phyloP scores from a whole-genome alignment of 2,329 filamentous ascomycete genomes.

The Ophiostoma tasmaniense region DNA sequence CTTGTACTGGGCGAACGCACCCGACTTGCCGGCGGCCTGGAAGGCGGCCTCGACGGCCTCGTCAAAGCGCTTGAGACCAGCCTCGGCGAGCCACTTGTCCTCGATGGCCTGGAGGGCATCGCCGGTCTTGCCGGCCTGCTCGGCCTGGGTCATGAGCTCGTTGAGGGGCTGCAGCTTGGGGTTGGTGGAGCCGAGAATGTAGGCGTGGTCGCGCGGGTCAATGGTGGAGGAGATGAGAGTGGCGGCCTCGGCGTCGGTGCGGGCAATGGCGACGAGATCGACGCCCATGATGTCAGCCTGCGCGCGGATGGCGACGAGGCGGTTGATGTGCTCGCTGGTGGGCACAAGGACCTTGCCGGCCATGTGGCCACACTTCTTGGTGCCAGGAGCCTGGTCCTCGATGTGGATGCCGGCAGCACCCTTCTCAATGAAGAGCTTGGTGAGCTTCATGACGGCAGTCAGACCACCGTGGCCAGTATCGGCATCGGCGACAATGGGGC shows the following conservation, averaged over 20 bases:
- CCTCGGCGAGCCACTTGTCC: constrained; percentile 74
- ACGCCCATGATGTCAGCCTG: constrained; percentile 98
- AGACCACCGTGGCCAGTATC: constrained; percentile 95
- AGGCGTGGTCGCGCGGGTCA: constrained; percentile 87
- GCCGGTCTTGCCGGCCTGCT: constrained; percentile 72
- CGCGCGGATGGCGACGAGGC: constrained; percentile 88
- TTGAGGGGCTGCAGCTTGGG: constrained; percentile 72
- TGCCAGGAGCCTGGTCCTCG: constrained; percentile 94
- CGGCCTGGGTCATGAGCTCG: constrained; percentile 84
- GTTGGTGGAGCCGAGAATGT: constrained; percentile 87
- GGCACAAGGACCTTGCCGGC: constrained; percentile 96
- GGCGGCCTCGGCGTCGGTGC: constrained; percentile 94
- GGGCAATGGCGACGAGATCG: constrained; percentile 82
- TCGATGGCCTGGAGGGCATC: constrained; percentile 81
- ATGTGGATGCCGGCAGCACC: constrained; percentile 97
- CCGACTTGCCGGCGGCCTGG: constrained; percentile 46
- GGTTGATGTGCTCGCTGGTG: constrained; percentile 96
- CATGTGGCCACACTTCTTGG: constrained; percentile 99
- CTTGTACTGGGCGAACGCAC: constrained; percentile 58
- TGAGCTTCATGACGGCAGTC: constrained; percentile 99
- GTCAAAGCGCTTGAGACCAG: constrained; percentile 78
- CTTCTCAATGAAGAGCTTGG: constrained; percentile 93
- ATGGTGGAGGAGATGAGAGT: constrained; percentile 96
- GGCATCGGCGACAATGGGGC: constrained; percentile 92
- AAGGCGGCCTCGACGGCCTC: constrained; percentile 72